These are phyloP conservation scores for Perkinsus chesapeaki DNA, from an alignment of 169 alveolate genomes.

Conservation along the genomic window DNA sequence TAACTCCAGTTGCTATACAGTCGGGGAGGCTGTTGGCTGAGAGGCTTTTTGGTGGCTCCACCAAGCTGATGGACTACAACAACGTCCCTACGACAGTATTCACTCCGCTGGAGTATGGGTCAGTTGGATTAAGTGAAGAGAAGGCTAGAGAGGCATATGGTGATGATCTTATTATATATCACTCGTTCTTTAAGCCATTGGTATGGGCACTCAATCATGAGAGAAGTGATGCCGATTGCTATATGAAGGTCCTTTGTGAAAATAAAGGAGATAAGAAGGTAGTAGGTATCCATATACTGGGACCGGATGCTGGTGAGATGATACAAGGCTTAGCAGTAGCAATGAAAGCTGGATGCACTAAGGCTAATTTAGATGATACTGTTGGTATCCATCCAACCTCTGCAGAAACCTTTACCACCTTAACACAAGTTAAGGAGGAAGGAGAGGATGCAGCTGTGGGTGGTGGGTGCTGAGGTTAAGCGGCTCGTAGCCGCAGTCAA, in stretches of 20 bases:
- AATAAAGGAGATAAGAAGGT: conserved; percentile 75
- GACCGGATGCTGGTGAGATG: conserved; percentile 96
- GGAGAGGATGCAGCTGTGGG: background rate
- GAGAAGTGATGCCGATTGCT: conserved; percentile 42
- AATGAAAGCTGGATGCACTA: conserved; percentile 81
- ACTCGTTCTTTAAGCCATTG: background rate
- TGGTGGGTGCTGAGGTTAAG: background rate
- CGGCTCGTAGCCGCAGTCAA: background rate
- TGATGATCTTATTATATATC: background rate
- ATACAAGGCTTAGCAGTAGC: conserved; percentile 90
- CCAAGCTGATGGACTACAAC: conserved; percentile 65
- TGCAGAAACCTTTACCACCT: conserved; percentile 79
- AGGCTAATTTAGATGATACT: conserved; percentile 30
- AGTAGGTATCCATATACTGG: conserved; percentile 89
- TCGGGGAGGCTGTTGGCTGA: conserved; percentile 88
- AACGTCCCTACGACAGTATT: conserved; percentile 93
- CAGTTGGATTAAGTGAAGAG: conserved; percentile 91
- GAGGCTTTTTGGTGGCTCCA: conserved; percentile 75
- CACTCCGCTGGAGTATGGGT: conserved; percentile 94
- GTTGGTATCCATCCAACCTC: conserved; percentile 96
- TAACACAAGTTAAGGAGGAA: background rate
- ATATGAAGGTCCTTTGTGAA: conserved; percentile 79
- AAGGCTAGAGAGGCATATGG: conserved; percentile 56
- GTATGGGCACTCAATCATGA: background rate
- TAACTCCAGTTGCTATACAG: conserved; percentile 96